phyloP scores from a whole-genome alignment of 768 basidiomycete species.

The Mycena venus region DNA sequence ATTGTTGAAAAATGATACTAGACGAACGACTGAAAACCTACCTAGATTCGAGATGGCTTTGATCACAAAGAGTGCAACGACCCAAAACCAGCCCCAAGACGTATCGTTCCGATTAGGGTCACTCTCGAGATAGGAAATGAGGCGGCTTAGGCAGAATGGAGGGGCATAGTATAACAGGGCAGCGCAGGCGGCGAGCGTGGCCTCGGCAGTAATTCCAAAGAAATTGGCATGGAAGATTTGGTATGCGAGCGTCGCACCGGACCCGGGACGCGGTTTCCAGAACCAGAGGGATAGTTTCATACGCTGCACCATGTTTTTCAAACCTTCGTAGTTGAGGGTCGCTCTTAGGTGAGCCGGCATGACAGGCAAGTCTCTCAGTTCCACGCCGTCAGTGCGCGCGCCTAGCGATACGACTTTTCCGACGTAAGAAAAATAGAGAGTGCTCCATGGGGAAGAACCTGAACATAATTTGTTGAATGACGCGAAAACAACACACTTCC shows the following conservation, averaged over 20 bases:
- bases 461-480: conserved; percentile 2
- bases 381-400: conserved; percentile 75
- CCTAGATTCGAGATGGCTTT: not conserved
- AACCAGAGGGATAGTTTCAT: conserved; percentile 57
- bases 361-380: conserved; percentile 90
- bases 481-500: not conserved
- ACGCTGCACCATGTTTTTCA: conserved; percentile 67
- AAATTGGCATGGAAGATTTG: not conserved
- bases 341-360: conserved; percentile 80
- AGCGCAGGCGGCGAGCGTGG: not conserved
- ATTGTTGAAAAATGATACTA: not conserved
- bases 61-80: not conserved
- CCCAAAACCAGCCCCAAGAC: not conserved
- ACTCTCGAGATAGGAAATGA: not conserved
- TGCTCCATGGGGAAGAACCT: conserved; percentile 71
- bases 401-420: conserved; percentile 90
- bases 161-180: not conserved
- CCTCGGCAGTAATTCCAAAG: not conserved
- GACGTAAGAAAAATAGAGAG: conserved; percentile 86
- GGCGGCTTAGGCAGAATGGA: not conserved
- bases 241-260: not conserved
- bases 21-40: not conserved
- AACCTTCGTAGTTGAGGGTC: conserved; percentile 66
- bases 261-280: not conserved
- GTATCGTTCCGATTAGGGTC: not conserved